These are phyloP conservation scores for Picochlorum sp. DNA, from an alignment of 139 green algal genomes.

Conservation along the genomic window DNA sequence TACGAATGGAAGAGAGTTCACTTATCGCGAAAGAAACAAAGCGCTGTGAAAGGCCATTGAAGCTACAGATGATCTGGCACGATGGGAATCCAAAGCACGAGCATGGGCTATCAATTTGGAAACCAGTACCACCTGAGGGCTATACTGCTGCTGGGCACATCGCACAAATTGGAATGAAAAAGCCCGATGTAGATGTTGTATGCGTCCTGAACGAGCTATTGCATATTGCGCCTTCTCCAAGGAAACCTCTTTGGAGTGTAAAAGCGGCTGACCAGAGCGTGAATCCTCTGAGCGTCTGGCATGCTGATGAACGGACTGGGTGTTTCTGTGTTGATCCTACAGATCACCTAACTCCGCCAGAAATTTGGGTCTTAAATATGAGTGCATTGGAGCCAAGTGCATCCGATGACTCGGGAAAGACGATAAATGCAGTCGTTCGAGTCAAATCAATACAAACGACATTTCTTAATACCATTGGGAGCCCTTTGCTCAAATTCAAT, in stretches of 20 bases:
- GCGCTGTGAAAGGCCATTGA: neutral
- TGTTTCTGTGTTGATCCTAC: slow-evolving; percentile 38
- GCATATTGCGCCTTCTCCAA: neutral
- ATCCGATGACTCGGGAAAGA: neutral
- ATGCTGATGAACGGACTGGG: slow-evolving; percentile 41
- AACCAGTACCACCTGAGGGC: slow-evolving; percentile 56
- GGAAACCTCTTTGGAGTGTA: slow-evolving; percentile 13
- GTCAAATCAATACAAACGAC: slow-evolving; percentile 32
- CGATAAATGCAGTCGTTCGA: slow-evolving; percentile 40
- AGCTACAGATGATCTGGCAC: neutral
- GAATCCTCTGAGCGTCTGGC: slow-evolving; percentile 38
- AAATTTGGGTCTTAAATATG: neutral
- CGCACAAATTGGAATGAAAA: slow-evolving; percentile 20
- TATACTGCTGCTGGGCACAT: slow-evolving; percentile 76
- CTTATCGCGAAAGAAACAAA: neutral
- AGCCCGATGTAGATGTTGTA: slow-evolving; percentile 16
- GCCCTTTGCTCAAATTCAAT: slow-evolving; percentile 57
- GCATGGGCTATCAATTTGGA: slow-evolving; percentile 59
- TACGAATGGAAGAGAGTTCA: neutral
- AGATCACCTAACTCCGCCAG: neutral
- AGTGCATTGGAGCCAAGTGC: neutral
- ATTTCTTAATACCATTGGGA: slow-evolving; percentile 44
- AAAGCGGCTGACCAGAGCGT: neutral
- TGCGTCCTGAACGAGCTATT: slow-evolving; percentile 23
- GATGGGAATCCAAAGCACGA: slow-evolving; percentile 5